Percentiles rank a stretch among this genome's conserved stretches.
Evolutionary conservation across 306 rosid genomes (phyloP).

Genomic region (Abrus pulchellus): DNA sequence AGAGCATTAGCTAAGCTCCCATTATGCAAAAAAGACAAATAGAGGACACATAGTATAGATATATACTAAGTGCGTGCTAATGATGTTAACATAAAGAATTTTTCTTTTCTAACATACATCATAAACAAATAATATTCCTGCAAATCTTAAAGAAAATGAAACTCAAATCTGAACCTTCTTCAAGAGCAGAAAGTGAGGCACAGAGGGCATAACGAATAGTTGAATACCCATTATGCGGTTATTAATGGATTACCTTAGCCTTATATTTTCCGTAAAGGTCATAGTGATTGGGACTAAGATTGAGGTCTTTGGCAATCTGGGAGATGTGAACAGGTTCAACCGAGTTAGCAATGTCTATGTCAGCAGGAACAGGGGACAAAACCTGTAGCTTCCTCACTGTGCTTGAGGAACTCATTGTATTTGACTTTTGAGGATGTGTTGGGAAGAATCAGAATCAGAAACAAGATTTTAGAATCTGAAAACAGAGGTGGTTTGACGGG

Average conservation of each 20-base stretch:
- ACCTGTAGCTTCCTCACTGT: slow-evolving; percentile 78
- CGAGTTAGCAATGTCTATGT: slow-evolving; percentile 89
- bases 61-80: too few relatives aligned
- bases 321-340: slow-evolving; percentile 86
- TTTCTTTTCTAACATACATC: background rate
- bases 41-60: background rate
- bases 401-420: slow-evolving; percentile 67
- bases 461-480: slow-evolving; percentile 3
- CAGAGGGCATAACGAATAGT: background rate
- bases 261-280: slow-evolving; percentile 95
- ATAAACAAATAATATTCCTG: slow-evolving; percentile 3
- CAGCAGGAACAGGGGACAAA: slow-evolving; percentile 92
- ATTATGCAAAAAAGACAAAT: background rate
- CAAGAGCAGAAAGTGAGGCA: background rate
- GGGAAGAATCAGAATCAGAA: background rate
- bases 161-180: slow-evolving; percentile 1
- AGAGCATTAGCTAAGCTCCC: too few relatives aligned
- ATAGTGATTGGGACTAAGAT: slow-evolving; percentile 78
- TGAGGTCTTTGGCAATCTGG: slow-evolving; percentile 76
- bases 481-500: slow-evolving; percentile 10
- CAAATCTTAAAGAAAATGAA: background rate
- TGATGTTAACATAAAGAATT: too few relatives aligned
- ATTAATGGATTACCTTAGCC: slow-evolving; percentile 68
- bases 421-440: background rate
- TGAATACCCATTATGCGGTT: background rate